phyloP scores from a whole-genome alignment of 805 yeast genomes.

The Nakazawaea sp. region DNA sequence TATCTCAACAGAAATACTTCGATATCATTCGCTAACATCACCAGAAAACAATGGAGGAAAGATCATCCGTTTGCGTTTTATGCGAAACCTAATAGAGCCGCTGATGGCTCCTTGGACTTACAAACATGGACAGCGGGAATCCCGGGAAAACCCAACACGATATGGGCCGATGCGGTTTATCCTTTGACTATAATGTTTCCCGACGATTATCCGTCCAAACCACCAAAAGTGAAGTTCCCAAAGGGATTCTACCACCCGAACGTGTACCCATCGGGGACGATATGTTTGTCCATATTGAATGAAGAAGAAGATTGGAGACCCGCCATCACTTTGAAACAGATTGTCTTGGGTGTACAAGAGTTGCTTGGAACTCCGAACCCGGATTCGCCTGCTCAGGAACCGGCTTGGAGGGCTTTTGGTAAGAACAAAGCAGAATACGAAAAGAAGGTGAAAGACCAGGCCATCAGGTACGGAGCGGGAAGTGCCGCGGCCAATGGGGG shows the following conservation, averaged over 20 bases:
- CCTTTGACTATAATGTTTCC: slow-evolving; percentile 81
- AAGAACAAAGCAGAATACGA: slow-evolving; percentile 66
- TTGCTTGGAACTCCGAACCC: slow-evolving; percentile 87
- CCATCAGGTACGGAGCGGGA: slow-evolving; percentile 53
- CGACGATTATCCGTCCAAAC: slow-evolving; percentile 92
- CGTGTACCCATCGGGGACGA: slow-evolving; percentile 95
- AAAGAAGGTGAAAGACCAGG: slow-evolving; percentile 75
- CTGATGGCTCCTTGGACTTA: slow-evolving; percentile 80
- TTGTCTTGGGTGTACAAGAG: slow-evolving; percentile 88
- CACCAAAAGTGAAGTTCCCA: slow-evolving; percentile 90
- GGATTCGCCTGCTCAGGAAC: slow-evolving; percentile 94
- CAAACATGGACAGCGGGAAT: slow-evolving; percentile 92
- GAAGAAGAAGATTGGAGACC: slow-evolving; percentile 99
- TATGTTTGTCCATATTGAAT: slow-evolving; percentile 86
- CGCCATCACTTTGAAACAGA: slow-evolving; percentile 85
- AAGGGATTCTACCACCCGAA: slow-evolving; percentile 93
- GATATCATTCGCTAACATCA: too few relatives aligned
- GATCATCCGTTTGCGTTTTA: slow-evolving; percentile 97
- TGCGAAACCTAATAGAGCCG: slow-evolving; percentile 80
- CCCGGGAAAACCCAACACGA: slow-evolving; percentile 83
- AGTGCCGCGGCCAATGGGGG: slow-evolving; percentile 5
- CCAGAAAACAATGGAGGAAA: slow-evolving; percentile 92
- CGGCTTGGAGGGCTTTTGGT: slow-evolving; percentile 85
- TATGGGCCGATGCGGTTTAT: slow-evolving; percentile 88
- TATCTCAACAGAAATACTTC: slow-evolving; percentile 8